phyloP scores from a whole-genome alignment of 768 basidiomycete genomes.

The Clavaria fumosa region DNA sequence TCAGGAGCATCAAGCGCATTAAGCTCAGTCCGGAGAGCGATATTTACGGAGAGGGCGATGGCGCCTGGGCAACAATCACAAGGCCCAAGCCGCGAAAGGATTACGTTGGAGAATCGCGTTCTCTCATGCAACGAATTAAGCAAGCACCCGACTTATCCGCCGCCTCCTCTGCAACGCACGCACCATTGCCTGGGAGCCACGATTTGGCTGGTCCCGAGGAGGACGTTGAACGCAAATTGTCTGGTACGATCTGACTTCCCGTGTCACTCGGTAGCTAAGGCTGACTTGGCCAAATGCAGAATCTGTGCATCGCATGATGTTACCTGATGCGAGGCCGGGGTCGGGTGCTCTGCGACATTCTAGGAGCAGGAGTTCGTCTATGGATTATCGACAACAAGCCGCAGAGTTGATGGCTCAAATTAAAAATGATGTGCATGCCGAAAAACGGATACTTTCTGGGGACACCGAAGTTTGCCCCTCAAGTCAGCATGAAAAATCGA shows the following conservation, averaged over 20 bases:
- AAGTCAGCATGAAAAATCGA: constrained; percentile 6
- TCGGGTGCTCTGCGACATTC: no score
- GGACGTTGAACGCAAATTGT: no score
- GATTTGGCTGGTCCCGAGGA: no score
- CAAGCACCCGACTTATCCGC: constrained; percentile 66
- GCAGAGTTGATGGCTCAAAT: constrained; percentile 77
- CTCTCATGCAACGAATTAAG: constrained; percentile 69
- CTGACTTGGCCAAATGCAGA: no score
- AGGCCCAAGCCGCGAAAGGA: constrained; percentile 42
- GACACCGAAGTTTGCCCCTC: constrained; percentile 38
- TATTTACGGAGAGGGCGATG: constrained; percentile 36
- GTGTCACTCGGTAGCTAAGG: not conserved
- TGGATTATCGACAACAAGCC: constrained; percentile 61
- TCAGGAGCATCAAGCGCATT: constrained; percentile 67
- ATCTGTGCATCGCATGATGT: no score
- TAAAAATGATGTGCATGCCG: constrained; percentile 59
- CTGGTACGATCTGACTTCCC: not conserved
- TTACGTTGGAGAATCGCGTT: constrained; percentile 64
- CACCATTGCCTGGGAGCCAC: no score
- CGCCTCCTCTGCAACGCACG: constrained; percentile 44
- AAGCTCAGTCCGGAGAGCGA: constrained; percentile 60
- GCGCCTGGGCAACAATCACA: constrained; percentile 29
- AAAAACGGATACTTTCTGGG: constrained; percentile 56
- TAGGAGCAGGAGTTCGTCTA: constrained; percentile 42
- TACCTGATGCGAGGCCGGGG: no score